Conservation (phyloP, 768 basidiomycete genomes). For the Tylopilus vinaceipallidus region DNA sequence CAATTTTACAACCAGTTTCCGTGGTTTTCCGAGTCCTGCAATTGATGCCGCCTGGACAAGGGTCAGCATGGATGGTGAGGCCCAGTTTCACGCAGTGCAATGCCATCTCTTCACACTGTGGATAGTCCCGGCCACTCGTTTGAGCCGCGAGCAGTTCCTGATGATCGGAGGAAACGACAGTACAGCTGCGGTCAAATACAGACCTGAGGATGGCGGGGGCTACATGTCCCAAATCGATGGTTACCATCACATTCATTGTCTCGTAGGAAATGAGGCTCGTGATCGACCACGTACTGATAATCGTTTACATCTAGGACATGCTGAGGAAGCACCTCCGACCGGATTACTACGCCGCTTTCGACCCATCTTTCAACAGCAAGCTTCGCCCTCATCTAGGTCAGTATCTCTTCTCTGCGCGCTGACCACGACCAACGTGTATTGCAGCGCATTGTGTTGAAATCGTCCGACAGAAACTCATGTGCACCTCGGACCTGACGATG, state of each 20-base stretch:
- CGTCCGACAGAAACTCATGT: slow-evolving; percentile 3
- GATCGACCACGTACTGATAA: not conserved
- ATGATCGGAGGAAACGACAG: slow-evolving; percentile 3
- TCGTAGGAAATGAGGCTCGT: not conserved
- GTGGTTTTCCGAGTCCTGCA: slow-evolving; percentile 1
- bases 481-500: slow-evolving; percentile 1
- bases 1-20: not conserved
- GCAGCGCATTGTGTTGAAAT: slow-evolving; percentile 2
- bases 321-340: not conserved
- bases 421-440: not conserved
- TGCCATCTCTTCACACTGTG: not conserved
- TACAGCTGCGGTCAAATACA: slow-evolving; percentile 1
- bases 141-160: slow-evolving; percentile 6
- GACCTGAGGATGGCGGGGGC: slow-evolving; percentile 12
- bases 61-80: not conserved
- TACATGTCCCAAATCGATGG: slow-evolving; percentile 11
- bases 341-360: not conserved
- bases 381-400: slow-evolving; percentile 1
- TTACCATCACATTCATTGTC: slow-evolving; percentile 10
- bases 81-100: too few species aligned
- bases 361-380: not conserved
- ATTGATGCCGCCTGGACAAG: slow-evolving; percentile 5
- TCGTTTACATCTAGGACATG: not conserved
- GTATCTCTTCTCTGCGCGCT: not conserved
- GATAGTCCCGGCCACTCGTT: slow-evolving; percentile 6